phyloP scores from a whole-genome alignment of 345 rosid species.

The Eucalyptus grandis region DNA sequence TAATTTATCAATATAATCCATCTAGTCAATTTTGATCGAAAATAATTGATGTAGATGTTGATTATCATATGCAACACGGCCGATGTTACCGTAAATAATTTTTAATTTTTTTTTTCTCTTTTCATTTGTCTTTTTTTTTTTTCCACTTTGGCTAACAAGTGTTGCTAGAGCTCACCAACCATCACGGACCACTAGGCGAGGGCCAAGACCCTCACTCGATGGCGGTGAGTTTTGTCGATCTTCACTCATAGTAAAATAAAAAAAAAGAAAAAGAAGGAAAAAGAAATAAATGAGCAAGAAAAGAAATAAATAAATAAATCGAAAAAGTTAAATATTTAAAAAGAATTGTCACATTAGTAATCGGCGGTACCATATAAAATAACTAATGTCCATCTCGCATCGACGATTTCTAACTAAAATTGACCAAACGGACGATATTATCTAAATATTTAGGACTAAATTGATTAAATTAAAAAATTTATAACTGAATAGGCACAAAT shows the following conservation, averaged over 20 bases:
- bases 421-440: accelerated
- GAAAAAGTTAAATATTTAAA: too few species aligned
- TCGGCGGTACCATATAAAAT: too few species aligned
- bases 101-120: too few species aligned
- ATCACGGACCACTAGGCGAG: too few species aligned
- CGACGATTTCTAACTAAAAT: accelerated
- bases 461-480: too few species aligned
- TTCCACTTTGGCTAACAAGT: not conserved
- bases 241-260: not conserved
- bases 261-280: too few species aligned
- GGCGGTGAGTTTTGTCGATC: not conserved
- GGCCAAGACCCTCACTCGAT: too few species aligned
- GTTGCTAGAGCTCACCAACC: not conserved
- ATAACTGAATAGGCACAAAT: accelerated
- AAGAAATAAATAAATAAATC: accelerated
- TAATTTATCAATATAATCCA: not conserved
- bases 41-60: not conserved
- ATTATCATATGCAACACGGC: accelerated
- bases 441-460: accelerated
- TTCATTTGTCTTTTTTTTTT: too few species aligned
- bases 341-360: too few species aligned
- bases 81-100: accelerated
- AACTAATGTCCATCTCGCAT: accelerated
- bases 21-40: accelerated
- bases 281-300: too few species aligned